Evolutionary conservation across 768 basidiomycete species (phyloP).

Genomic region (Tricholoma furcatifolium): DNA sequence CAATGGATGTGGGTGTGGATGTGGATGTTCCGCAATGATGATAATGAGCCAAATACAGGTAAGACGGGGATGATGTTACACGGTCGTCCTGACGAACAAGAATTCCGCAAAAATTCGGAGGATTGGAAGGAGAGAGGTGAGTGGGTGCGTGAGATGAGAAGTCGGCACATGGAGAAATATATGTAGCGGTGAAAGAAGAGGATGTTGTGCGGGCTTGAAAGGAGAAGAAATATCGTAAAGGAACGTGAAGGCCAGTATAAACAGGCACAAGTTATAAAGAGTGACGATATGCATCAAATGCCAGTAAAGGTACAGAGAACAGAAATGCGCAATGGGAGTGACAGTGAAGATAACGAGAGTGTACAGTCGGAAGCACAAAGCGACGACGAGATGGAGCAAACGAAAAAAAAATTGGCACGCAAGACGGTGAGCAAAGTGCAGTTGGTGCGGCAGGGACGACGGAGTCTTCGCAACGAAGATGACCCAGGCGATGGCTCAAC

Average conservation of each 20-base stretch:
- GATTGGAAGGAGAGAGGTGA: background rate
- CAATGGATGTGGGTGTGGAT: background rate
- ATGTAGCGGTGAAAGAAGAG: background rate
- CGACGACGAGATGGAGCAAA: background rate
- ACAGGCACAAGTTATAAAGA: background rate
- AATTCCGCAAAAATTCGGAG: slow-evolving; percentile 14
- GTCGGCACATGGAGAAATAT: background rate
- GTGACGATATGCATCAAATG: background rate
- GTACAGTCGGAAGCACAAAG: background rate
- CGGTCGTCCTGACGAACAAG: slow-evolving; percentile 39
- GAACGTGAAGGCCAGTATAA: slow-evolving; percentile 3
- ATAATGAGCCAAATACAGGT: background rate
- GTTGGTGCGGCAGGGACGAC: too few species aligned
- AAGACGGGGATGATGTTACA: slow-evolving; percentile 22
- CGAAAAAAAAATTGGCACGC: background rate
- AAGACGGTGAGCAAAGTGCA: background rate
- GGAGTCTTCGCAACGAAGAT: too few species aligned
- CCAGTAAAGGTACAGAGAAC: background rate
- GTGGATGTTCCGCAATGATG: background rate
- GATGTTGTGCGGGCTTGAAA: background rate
- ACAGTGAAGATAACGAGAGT: background rate
- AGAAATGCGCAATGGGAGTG: background rate
- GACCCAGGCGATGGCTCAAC: too few species aligned
- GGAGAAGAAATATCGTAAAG: background rate
- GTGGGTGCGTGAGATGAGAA: slow-evolving; percentile 4